These are phyloP conservation scores for Neonectria neomacrospora DNA, from an alignment of 2,329 filamentous ascomycete genomes.

Conservation along the genomic window DNA sequence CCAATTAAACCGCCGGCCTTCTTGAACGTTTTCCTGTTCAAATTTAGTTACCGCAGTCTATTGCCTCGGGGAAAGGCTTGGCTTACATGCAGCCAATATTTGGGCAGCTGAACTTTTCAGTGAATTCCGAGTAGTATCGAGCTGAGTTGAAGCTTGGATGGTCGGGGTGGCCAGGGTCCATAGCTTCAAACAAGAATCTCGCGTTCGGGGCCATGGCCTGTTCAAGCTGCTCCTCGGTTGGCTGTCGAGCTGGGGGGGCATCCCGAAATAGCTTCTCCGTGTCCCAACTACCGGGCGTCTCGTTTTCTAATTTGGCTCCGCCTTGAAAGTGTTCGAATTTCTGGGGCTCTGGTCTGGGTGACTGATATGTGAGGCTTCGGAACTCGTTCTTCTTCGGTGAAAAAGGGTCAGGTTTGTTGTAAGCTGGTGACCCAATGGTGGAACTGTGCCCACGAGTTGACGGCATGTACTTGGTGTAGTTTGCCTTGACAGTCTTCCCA, in stretches of 20 bases:
- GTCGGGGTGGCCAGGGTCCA: conserved; percentile 57
- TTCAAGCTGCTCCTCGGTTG: conserved; percentile 35
- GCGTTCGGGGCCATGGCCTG: conserved; percentile 27
- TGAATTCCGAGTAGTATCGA: conserved; percentile 57
- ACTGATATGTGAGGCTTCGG: conserved; percentile 26
- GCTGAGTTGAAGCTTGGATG: conserved; percentile 59
- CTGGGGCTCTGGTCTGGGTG: not conserved
- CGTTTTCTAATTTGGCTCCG: conserved; percentile 21
- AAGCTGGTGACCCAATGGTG: not conserved
- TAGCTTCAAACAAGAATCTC: conserved; percentile 20
- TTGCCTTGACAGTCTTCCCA: conserved; percentile 42
- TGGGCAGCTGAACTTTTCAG: conserved; percentile 64
- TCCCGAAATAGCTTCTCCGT: conserved; percentile 41
- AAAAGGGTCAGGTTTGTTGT: conserved; percentile 18
- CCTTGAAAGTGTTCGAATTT: not conserved
- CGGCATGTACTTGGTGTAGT: conserved; percentile 45
- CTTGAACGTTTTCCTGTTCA: conserved; percentile 55
- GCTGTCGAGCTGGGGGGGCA: conserved; percentile 33
- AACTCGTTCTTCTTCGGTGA: conserved; percentile 31
- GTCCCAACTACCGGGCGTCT: conserved; percentile 9
- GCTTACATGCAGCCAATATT: conserved; percentile 62
- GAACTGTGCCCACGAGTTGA: not conserved
- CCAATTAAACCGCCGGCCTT: conserved; percentile 45
- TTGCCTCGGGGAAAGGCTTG: not conserved
- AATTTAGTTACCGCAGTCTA: conserved; percentile 5